These are phyloP conservation scores for Colletotrichum chrysophilum DNA, from an alignment of 2,329 filamentous ascomycete species.

Conservation along the genomic window DNA sequence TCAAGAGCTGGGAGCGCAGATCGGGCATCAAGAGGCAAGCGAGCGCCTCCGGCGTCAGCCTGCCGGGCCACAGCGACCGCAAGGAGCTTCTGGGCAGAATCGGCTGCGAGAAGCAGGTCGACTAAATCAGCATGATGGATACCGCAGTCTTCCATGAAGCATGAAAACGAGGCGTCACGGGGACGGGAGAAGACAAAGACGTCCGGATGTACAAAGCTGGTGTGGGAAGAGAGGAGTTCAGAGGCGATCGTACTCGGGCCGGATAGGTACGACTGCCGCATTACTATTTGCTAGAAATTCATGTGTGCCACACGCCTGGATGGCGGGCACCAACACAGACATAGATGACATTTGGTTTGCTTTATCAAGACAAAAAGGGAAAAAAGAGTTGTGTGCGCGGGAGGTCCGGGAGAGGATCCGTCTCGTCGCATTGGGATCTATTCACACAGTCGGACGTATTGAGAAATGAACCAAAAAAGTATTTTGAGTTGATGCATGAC, in stretches of 20 bases:
- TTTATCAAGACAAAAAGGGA: not conserved
- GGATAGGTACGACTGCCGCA: not conserved
- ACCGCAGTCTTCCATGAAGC: not conserved
- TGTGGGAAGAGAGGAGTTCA: not conserved
- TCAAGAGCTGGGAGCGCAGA: conserved; percentile 67
- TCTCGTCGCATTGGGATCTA: not conserved
- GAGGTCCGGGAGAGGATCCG: not conserved
- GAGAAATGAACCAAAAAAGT: conserved; percentile 8
- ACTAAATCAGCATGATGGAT: conserved; percentile 33
- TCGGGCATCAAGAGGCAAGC: conserved; percentile 58
- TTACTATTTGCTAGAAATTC: conserved; percentile 15
- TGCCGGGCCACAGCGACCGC: conserved; percentile 74
- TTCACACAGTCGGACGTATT: conserved; percentile 1
- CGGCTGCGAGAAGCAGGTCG: conserved; percentile 79
- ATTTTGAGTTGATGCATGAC: not conserved
- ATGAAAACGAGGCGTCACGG: not conserved
- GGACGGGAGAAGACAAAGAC: not conserved
- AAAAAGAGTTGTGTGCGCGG: not conserved
- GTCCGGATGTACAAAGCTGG: not conserved
- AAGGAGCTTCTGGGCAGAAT: conserved; percentile 85
- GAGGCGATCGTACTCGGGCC: not conserved
- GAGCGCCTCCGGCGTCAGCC: conserved; percentile 64
- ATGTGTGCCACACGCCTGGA: conserved; percentile 7
- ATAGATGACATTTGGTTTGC: conserved; percentile 14
- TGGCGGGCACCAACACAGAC: conserved; percentile 5